Percentiles rank a stretch among this genome's conserved stretches.
Conservation (phyloP, 2,329 filamentous ascomycete genomes). For the Tolypocladium paradoxum region DNA sequence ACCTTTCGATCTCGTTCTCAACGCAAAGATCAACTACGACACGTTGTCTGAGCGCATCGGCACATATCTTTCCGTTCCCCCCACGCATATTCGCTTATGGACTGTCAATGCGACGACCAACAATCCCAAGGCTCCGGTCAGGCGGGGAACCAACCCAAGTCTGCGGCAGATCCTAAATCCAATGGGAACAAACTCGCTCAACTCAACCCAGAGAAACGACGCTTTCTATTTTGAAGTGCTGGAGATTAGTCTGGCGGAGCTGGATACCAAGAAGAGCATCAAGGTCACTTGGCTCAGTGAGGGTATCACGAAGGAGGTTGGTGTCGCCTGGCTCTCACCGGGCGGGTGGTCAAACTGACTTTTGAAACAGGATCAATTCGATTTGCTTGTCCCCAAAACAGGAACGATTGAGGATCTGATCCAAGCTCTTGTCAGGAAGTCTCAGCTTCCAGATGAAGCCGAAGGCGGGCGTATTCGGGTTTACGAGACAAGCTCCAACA, state of each 20-base stretch:
- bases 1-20: conserved; percentile 67
- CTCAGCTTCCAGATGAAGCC: conserved; percentile 62
- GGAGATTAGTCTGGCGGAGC: conserved; percentile 85
- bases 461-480: conserved; percentile 62
- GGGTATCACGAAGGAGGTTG: conserved; percentile 80
- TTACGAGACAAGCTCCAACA: conserved; percentile 73
- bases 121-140: conserved; percentile 68
- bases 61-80: conserved; percentile 62
- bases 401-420: conserved; percentile 73
- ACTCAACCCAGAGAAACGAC: conserved; percentile 61
- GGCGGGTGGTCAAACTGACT: not conserved
- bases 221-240: conserved; percentile 85
- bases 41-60: conserved; percentile 75
- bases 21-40: conserved; percentile 83
- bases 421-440: conserved; percentile 66
- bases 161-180: conserved; percentile 70
- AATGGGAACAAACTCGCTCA: conserved; percentile 56
- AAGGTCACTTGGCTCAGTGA: conserved; percentile 80
- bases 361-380: conserved; percentile 53
- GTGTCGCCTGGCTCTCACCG: conserved; percentile 12
- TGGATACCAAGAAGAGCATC: conserved; percentile 83
- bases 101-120: conserved; percentile 69
- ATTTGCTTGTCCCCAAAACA: conserved; percentile 80
- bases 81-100: conserved; percentile 84
- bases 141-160: conserved; percentile 59